Evolutionary conservation across 208 protist species (phyloP), one percentile per base, ranked within the genome.

Genomic region (Leishmania tropica): DNA sequence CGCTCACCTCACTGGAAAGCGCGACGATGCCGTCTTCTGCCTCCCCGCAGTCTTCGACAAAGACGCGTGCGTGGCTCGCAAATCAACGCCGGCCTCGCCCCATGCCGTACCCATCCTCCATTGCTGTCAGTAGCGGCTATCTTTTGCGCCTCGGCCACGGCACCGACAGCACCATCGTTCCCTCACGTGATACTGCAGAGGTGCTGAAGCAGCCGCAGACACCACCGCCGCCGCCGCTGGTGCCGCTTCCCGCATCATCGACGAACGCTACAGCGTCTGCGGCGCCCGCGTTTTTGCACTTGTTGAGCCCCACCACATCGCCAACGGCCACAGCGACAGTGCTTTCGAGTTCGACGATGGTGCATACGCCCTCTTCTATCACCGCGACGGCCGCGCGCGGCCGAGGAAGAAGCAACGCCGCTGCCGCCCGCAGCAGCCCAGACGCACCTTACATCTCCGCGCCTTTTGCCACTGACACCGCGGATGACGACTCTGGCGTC

Each of bases 71-170:
- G 54, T 73, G 80, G 67, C 65, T 80, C 15, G 28, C n/a, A 58
- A 51, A 47, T 17, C 76, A 81, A 75, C 82, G 82, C 2, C 78
- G 83, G 5, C 78, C 75, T 53, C 78, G 77, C 15, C 62, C 64
- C 7, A 58, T 85, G 47, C 78, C 83, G 24, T 76, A 82, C 78
- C 83, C 78, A 5, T 80, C 73, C 6, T 70, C 83, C 40, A 65
- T 45, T 17, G 83, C 83, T 1, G 77, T n/a, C 2, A 80, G 54
- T 37, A 82, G 51, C 53, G 70, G 74, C 15, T 60, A 67, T 42
- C 78, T 81, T 10, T 77, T 85, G 19, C 72, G 78, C 24, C 51
- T 35, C 4, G 35, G 13, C 31, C 31, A 45, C n/a, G 45, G 67
- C 54, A 65, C 31, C 72, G 56, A 10, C 35, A 21, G n/a, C 35